A percentile compares a stretch with the other conserved stretches of the same genome.
Conservation (phyloP, 371 early-diverging fungal genomes). For the Mucor ambiguus region DNA sequence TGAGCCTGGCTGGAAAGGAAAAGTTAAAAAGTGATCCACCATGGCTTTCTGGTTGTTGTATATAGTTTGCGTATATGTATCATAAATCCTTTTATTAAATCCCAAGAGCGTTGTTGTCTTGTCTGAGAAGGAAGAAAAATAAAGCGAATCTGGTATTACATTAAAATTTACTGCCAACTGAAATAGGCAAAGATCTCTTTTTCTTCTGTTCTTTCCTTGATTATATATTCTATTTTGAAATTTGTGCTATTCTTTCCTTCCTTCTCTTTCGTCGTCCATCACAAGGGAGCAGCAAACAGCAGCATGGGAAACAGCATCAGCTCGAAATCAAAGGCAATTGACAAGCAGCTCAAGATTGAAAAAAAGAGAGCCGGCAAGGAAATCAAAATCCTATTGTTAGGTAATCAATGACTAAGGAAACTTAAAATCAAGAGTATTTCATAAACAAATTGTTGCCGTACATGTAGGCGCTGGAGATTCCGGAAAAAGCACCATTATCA, state of each 20-base stretch:
- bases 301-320: conserved; percentile 75
- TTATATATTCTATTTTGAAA: neutral
- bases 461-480: conserved; percentile 92
- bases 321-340: conserved; percentile 83
- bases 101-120: neutral
- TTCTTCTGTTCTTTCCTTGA: neutral
- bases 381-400: conserved; percentile 93
- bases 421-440: neutral
- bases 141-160: neutral
- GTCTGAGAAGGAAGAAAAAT: neutral
- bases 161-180: neutral
- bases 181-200: conserved; percentile 7
- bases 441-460: neutral
- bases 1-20: conserved; percentile 18
- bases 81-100: neutral
- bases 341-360: conserved; percentile 82
- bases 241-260: neutral
- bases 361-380: conserved; percentile 76
- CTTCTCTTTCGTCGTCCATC: neutral
- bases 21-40: conserved; percentile 9
- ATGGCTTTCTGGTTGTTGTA: neutral
- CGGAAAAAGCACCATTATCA: conserved; percentile 94
- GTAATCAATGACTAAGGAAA: conserved; percentile 42
- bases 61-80: neutral
- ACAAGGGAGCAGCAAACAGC: no score